Percentiles rank a stretch among this genome's conserved stretches.
phyloP scores from a whole-genome alignment of 257 asterid species.

The Ophiorrhiza pumila region DNA sequence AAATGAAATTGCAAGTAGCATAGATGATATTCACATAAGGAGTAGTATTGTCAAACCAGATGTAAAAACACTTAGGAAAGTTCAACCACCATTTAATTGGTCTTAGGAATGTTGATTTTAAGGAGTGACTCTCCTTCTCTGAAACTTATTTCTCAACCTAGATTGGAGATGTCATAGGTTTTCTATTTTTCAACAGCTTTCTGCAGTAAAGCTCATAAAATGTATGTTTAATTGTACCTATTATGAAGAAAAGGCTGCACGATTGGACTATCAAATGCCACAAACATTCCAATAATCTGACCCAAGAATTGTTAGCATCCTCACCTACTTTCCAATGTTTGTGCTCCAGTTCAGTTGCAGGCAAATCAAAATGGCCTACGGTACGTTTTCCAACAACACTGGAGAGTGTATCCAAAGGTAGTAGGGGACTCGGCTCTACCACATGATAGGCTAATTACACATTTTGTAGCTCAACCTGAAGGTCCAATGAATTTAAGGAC shows the following conservation, averaged over 20 bases:
- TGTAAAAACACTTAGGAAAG: background rate
- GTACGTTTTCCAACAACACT: background rate
- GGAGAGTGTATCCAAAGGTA: background rate
- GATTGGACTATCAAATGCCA: background rate
- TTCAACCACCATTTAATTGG: background rate
- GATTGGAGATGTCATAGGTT: background rate
- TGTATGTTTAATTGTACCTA: background rate
- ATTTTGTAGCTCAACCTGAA: background rate
- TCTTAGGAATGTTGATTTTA: background rate
- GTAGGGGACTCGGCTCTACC: background rate
- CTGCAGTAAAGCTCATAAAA: background rate
- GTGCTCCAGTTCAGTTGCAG: background rate
- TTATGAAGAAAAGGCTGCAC: background rate
- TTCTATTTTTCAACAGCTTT: background rate
- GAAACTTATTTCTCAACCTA: background rate
- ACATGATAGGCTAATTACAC: background rate
- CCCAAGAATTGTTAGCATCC: background rate
- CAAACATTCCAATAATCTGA: background rate
- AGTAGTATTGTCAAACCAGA: background rate
- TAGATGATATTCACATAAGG: background rate
- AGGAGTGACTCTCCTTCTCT: background rate
- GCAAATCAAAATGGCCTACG: background rate
- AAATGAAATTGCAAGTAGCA: conserved; percentile 19
- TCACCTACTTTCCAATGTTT: background rate
- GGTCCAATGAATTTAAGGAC: background rate